Evolutionary conservation across 2,329 filamentous ascomycete genomes (phyloP).

Genomic region (Neoarthrinium moseri): DNA sequence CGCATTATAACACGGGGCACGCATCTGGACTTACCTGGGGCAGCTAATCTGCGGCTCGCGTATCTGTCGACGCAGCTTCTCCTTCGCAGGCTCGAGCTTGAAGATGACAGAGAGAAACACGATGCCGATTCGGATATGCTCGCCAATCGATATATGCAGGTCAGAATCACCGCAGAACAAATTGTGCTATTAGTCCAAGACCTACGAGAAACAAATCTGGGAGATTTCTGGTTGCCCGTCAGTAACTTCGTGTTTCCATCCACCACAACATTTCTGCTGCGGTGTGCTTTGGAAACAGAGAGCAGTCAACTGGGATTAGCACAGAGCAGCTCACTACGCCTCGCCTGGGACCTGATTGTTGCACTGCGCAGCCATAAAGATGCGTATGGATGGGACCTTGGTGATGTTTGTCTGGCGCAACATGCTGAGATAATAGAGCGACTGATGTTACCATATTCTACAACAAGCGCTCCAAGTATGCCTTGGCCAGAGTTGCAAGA

Average conservation of each 20-base stretch:
- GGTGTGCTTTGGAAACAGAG: slow-evolving; percentile 45
- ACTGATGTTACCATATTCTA: slow-evolving; percentile 25
- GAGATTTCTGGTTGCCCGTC: slow-evolving; percentile 50
- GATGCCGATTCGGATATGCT: slow-evolving; percentile 15
- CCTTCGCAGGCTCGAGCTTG: slow-evolving; percentile 44
- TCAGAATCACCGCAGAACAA: slow-evolving; percentile 44
- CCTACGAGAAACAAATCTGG: slow-evolving; percentile 38
- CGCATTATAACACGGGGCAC: slow-evolving; percentile 40
- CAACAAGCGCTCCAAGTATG: not conserved
- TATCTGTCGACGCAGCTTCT: slow-evolving; percentile 49
- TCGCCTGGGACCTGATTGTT: slow-evolving; percentile 40
- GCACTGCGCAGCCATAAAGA: slow-evolving; percentile 38
- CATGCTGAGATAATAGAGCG: slow-evolving; percentile 47
- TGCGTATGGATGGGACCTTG: slow-evolving; percentile 46
- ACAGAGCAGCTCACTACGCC: slow-evolving; percentile 37
- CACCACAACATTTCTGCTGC: slow-evolving; percentile 48
- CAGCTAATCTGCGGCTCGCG: slow-evolving; percentile 49
- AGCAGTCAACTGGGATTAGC: slow-evolving; percentile 31
- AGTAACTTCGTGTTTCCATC: slow-evolving; percentile 47
- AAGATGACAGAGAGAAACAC: slow-evolving; percentile 31
- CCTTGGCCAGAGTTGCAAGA: not conserved
- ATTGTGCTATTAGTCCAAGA: slow-evolving; percentile 48
- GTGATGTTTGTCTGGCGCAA: slow-evolving; percentile 47
- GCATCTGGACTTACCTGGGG: slow-evolving; percentile 39
- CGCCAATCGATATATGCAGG: slow-evolving; percentile 35